Conservation (phyloP, 768 basidiomycete genomes). For the Russula foetens region DNA sequence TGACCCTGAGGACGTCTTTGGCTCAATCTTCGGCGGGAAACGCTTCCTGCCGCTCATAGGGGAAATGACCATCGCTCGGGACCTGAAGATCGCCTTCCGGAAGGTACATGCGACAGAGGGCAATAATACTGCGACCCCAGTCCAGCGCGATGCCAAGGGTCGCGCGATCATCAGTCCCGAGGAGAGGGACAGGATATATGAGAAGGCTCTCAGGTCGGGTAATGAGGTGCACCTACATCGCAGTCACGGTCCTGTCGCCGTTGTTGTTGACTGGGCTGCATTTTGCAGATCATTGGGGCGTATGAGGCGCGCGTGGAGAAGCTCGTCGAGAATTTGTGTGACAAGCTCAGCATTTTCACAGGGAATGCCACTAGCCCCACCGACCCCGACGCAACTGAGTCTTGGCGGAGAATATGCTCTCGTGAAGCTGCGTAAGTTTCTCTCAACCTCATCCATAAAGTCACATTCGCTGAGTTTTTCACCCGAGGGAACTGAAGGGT, state of each 20-base stretch:
- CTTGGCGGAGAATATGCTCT: too few relatives aligned
- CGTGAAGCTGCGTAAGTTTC: too few relatives aligned
- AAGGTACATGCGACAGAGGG: slow-evolving; percentile 64
- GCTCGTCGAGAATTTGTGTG: too few relatives aligned
- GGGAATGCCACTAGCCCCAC: slow-evolving; percentile 68
- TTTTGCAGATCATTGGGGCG: slow-evolving; percentile 64
- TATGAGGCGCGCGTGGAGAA: too few relatives aligned
- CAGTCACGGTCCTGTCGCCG: neutral
- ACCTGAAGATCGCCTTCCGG: slow-evolving; percentile 89
- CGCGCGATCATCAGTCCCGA: slow-evolving; percentile 31
- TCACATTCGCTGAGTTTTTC: neutral
- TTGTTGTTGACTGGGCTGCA: slow-evolving; percentile 9
- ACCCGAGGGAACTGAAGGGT: slow-evolving; percentile 68
- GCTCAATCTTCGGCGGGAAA: slow-evolving; percentile 87
- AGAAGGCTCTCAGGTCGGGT: slow-evolving; percentile 51
- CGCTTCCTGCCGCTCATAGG: too few relatives aligned
- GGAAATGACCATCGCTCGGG: slow-evolving; percentile 79
- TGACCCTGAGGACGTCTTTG: slow-evolving; percentile 62
- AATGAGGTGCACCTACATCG: too few relatives aligned
- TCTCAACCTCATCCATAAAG: neutral
- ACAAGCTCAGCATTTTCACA: too few relatives aligned
- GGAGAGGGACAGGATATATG: slow-evolving; percentile 43
- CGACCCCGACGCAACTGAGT: slow-evolving; percentile 64
- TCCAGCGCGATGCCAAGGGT: slow-evolving; percentile 44
- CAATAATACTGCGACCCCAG: slow-evolving; percentile 30